Conservation (phyloP, 306 rosid genomes). For the Lagenaria siceraria region DNA sequence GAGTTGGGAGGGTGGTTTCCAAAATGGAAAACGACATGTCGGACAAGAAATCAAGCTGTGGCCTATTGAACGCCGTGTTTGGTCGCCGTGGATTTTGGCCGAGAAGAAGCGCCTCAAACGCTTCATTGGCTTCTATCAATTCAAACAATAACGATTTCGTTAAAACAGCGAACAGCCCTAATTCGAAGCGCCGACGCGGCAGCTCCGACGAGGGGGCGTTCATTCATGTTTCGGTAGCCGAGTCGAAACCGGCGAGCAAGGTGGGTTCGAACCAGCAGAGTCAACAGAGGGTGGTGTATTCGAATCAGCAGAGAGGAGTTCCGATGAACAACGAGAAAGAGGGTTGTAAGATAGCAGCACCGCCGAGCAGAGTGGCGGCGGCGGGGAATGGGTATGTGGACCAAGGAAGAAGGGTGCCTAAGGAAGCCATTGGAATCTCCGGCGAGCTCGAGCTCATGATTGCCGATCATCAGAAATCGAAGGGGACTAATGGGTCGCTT, state of each 20-base stretch:
- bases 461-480: constrained; percentile 44
- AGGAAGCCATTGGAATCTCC: constrained; percentile 56
- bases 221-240: neutral
- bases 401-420: constrained; percentile 54
- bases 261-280: constrained; percentile 7
- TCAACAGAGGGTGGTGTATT: constrained; percentile 6
- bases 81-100: constrained; percentile 31
- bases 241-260: constrained; percentile 4
- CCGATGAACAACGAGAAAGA: neutral
- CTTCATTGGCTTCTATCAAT: constrained; percentile 11
- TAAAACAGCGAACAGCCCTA: constrained; percentile 18
- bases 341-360: constrained; percentile 1
- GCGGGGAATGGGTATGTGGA: constrained; percentile 30
- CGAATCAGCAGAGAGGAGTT: constrained; percentile 5
- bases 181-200: constrained; percentile 33
- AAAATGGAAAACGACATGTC: constrained; percentile 51
- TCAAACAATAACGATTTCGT: neutral
- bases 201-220: constrained; percentile 14
- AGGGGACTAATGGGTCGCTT: constrained; percentile 28
- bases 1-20: neutral
- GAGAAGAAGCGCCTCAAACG: constrained; percentile 19
- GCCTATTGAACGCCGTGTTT: constrained; percentile 51
- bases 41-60: constrained; percentile 54
- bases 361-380: neutral
- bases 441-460: constrained; percentile 84